Evolutionary conservation across 768 basidiomycete species (phyloP).

Genomic region (Leccinum subtestaceum): DNA sequence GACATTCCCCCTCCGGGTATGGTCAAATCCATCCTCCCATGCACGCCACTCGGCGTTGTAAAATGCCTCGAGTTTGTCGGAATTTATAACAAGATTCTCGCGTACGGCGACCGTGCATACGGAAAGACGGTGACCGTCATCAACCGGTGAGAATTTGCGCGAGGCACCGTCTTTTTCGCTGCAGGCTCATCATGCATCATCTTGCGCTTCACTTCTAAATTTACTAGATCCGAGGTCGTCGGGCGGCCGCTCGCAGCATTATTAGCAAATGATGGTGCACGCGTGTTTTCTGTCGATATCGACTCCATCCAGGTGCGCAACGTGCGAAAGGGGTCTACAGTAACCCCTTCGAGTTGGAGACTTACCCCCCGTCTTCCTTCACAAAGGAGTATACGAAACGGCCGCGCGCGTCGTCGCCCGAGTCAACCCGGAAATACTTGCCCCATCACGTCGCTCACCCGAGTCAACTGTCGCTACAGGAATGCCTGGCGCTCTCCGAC

Average conservation of each 20-base stretch:
- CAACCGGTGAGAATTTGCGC: conserved; percentile 60
- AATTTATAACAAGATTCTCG: conserved; percentile 89
- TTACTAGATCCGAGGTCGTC: conserved; percentile 85
- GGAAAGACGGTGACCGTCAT: conserved; percentile 92
- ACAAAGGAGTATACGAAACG: conserved; percentile 88
- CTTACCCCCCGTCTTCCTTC: conserved; percentile 1
- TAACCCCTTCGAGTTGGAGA: neutral
- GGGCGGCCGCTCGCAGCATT: conserved; percentile 95
- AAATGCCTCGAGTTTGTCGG: conserved; percentile 89
- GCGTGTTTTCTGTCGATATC: conserved; percentile 93
- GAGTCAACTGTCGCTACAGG: conserved; percentile 62
- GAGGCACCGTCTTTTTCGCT: neutral
- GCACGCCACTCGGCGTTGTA: conserved; percentile 95
- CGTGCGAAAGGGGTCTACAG: neutral
- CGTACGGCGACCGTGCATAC: conserved; percentile 93
- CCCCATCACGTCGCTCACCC: conserved; percentile 82
- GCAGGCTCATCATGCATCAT: no score
- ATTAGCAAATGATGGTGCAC: conserved; percentile 93
- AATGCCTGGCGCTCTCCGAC: conserved; percentile 83
- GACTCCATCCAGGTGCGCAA: conserved; percentile 77
- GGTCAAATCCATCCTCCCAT: conserved; percentile 96
- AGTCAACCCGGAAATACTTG: conserved; percentile 60
- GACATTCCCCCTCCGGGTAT: conserved; percentile 78
- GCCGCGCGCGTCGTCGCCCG: conserved; percentile 45
- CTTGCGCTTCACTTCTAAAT: neutral